Base-by-base conservation (phyloP, 1,284 basidiomycete species). In the Austroboletus niveus region DNA sequence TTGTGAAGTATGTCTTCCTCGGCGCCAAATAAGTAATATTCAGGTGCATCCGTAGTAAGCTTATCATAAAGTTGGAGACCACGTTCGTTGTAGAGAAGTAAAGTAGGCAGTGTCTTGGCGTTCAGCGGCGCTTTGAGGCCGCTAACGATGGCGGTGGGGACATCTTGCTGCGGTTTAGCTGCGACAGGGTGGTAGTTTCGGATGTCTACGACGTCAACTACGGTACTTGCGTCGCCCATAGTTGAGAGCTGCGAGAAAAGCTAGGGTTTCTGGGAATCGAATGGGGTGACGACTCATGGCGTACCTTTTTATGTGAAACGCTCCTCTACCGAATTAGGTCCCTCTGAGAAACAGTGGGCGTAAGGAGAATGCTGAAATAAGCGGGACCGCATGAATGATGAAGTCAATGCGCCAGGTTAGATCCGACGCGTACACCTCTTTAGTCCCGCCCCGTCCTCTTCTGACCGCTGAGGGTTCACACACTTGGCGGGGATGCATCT, bases 1-100 rank as follows among this genome's bases (percentile, higher is more conserved):
- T 70, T 72, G 69, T 77, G 81, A 51, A 90, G 69, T 53, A 90
- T 88, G 53, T 82, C 76, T 63, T 91, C 86, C 63, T 90, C 89
- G 0, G 87, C 85, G 8, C 74, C 72, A 70, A 94, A 97, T 20
- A 92, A 79, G 67, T 98, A 98, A 69, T 98, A 98, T 59, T 94
- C 93, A 9, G 83, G 78, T 1, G 81, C 89, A 40, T 85, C 74
- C 14, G 87, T 87, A 1, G 92, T 94, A 53, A 96, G 91, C 47
- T 81, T 77, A 72, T 94, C 92, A 72, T 93, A 94, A 15, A 94
- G 75, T 61, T 81, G 77, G 49, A 98, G 75, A 3, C 94, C 94
- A 27, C 74, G 77, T 66, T 95, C 91, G 61, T 94, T 85, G 70
- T 97, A 97, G 10, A 97, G 78, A 14, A 97, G 80, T 64, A 92